Evolutionary conservation across 805 yeast species (phyloP).

Genomic region (Cephaloascus fragrans): DNA sequence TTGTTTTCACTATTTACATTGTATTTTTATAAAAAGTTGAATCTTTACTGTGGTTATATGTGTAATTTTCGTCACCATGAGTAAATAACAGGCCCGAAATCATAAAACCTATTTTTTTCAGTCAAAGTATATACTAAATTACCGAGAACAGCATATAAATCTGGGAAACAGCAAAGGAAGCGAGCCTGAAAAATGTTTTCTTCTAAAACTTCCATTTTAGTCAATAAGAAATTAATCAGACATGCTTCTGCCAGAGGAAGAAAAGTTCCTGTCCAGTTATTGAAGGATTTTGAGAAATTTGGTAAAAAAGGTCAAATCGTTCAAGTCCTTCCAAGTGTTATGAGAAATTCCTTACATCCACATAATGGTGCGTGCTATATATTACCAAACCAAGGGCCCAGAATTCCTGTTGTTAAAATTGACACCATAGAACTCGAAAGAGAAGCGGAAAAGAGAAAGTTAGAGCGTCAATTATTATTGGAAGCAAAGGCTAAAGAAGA

Average conservation of each 20-base stretch:
- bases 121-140: too few species aligned
- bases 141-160: too few species aligned
- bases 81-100: too few species aligned
- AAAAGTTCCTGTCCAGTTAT: conserved; percentile 65
- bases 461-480: conserved; percentile 1
- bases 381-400: conserved; percentile 15
- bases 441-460: conserved; percentile 1
- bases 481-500: conserved; percentile 4
- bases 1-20: too few species aligned
- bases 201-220: neutral
- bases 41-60: too few species aligned
- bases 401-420: conserved; percentile 28
- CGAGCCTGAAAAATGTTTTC: too few species aligned
- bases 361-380: conserved; percentile 70
- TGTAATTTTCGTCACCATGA: too few species aligned
- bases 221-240: neutral
- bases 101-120: too few species aligned
- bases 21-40: too few species aligned
- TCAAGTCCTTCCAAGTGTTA: conserved; percentile 66
- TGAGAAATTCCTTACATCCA: conserved; percentile 72
- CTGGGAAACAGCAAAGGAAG: too few species aligned
- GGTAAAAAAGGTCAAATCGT: conserved; percentile 69
- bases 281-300: conserved; percentile 51
- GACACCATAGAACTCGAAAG: conserved; percentile 2
- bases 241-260: conserved; percentile 36